These are phyloP conservation scores for Scedosporium dehoogii DNA, from an alignment of 2,329 filamentous ascomycete species.

Conservation along the genomic window DNA sequence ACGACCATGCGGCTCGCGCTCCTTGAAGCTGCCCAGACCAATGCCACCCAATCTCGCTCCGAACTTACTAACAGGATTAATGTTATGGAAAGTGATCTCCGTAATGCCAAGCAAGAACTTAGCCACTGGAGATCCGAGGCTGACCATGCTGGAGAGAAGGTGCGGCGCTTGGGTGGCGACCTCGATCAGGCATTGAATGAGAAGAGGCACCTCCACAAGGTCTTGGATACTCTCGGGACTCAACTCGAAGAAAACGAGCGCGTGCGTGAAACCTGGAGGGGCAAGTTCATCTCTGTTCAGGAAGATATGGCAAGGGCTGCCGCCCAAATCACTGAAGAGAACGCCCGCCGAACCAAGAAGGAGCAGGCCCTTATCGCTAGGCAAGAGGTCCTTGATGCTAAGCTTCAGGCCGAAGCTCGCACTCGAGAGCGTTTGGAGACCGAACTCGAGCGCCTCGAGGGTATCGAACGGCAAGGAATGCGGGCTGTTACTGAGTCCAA, in stretches of 20 bases:
- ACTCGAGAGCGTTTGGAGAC: constrained; percentile 57
- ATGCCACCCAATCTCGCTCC: constrained; percentile 40
- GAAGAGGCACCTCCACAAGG: constrained; percentile 65
- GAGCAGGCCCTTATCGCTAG: constrained; percentile 71
- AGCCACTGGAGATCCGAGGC: constrained; percentile 53
- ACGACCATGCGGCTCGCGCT: constrained; percentile 52
- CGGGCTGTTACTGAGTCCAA: constrained; percentile 53
- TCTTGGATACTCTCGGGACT: constrained; percentile 61
- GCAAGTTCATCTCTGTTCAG: constrained; percentile 77
- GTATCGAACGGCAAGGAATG: constrained; percentile 55
- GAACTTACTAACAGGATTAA: constrained; percentile 48
- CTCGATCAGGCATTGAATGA: constrained; percentile 39
- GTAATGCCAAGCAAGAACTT: constrained; percentile 44
- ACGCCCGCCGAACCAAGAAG: constrained; percentile 65
- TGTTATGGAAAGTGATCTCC: constrained; percentile 43
- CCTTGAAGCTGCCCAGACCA: constrained; percentile 57
- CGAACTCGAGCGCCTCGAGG: constrained; percentile 56
- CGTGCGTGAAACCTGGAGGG: constrained; percentile 72
- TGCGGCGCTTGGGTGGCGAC: constrained; percentile 38
- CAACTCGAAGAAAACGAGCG: constrained; percentile 82
- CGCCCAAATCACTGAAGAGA: constrained; percentile 73
- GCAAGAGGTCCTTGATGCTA: constrained; percentile 69
- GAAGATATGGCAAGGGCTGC: constrained; percentile 75
- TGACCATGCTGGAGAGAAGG: constrained; percentile 45
- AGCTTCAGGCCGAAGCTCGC: constrained; percentile 64